These are phyloP conservation scores for Lepidium didymum DNA, from an alignment of 345 rosid species.

Conservation along the genomic window DNA sequence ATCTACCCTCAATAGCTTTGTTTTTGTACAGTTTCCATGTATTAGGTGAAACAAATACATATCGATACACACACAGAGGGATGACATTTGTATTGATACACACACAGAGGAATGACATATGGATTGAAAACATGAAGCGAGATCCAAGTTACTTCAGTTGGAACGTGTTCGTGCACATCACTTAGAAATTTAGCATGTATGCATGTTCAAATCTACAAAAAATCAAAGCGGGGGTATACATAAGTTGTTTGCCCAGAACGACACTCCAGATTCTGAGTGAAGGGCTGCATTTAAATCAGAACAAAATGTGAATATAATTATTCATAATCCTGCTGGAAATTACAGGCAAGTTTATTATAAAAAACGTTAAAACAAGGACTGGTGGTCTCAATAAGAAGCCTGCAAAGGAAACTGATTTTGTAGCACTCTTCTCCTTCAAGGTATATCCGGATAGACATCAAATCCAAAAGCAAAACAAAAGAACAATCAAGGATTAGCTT, in stretches of 20 bases:
- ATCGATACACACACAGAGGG: too few species aligned
- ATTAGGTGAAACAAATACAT: not conserved
- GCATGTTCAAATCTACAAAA: too few species aligned
- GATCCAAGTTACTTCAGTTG: too few species aligned
- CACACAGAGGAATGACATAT: too few species aligned
- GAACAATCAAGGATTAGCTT: not conserved
- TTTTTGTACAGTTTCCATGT: not conserved
- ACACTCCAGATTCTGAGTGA: not conserved
- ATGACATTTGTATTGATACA: too few species aligned
- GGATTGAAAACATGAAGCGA: too few species aligned
- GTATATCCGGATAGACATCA: not conserved
- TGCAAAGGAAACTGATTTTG: conserved; percentile 7
- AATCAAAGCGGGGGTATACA: not conserved
- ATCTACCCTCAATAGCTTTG: not conserved
- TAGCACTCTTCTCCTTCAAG: conserved; percentile 22
- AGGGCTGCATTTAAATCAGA: not conserved
- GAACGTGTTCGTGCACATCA: too few species aligned
- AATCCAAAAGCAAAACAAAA: not conserved
- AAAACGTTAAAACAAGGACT: not conserved
- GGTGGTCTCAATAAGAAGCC: conserved; percentile 8
- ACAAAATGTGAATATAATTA: not conserved
- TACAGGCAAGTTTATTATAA: conserved; percentile 19
- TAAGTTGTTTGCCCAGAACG: not conserved
- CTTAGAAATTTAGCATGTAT: too few species aligned
- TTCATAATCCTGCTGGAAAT: conserved; percentile 10